phyloP scores from a whole-genome alignment of 2,329 filamentous ascomycete species.

The Fusarium albidum region DNA sequence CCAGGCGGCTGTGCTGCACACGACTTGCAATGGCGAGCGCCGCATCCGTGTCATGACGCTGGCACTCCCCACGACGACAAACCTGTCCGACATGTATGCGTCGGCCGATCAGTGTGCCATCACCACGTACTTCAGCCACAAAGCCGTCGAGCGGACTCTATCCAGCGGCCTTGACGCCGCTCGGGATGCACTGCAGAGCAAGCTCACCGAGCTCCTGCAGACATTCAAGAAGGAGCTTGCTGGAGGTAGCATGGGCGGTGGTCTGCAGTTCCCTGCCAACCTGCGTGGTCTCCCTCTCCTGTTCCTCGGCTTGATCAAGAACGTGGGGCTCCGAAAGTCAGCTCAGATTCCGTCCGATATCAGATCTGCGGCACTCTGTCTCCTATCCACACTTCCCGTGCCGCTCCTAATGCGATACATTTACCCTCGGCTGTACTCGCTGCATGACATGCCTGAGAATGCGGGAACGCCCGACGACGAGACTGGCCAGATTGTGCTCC shows the following conservation, averaged over 20 bases:
- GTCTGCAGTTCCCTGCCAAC: slow-evolving; percentile 93
- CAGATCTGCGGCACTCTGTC: slow-evolving; percentile 88
- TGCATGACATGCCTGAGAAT: slow-evolving; percentile 96
- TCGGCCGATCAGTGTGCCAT: slow-evolving; percentile 95
- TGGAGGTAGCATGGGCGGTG: slow-evolving; percentile 93
- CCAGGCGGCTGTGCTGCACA: slow-evolving; percentile 95
- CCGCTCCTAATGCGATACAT: slow-evolving; percentile 94
- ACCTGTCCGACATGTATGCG: slow-evolving; percentile 88
- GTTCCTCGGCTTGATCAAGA: slow-evolving; percentile 95
- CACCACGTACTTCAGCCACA: slow-evolving; percentile 94
- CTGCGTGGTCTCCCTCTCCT: slow-evolving; percentile 86
- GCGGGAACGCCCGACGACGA: slow-evolving; percentile 85
- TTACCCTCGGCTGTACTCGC: slow-evolving; percentile 82
- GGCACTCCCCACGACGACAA: slow-evolving; percentile 90
- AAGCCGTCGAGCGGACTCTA: slow-evolving; percentile 90
- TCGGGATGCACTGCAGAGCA: slow-evolving; percentile 87
- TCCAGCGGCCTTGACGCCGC: slow-evolving; percentile 89
- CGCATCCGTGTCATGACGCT: slow-evolving; percentile 94
- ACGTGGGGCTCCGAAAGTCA: slow-evolving; percentile 91
- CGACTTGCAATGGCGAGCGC: slow-evolving; percentile 96
- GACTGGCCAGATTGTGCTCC: slow-evolving; percentile 89
- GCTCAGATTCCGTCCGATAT: slow-evolving; percentile 94
- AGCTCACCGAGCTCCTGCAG: slow-evolving; percentile 89
- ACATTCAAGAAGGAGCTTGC: slow-evolving; percentile 98
- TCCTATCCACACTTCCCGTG: slow-evolving; percentile 91